Base-by-base conservation (phyloP, 345 rosid genomes). In the Limnanthes douglasii region DNA sequence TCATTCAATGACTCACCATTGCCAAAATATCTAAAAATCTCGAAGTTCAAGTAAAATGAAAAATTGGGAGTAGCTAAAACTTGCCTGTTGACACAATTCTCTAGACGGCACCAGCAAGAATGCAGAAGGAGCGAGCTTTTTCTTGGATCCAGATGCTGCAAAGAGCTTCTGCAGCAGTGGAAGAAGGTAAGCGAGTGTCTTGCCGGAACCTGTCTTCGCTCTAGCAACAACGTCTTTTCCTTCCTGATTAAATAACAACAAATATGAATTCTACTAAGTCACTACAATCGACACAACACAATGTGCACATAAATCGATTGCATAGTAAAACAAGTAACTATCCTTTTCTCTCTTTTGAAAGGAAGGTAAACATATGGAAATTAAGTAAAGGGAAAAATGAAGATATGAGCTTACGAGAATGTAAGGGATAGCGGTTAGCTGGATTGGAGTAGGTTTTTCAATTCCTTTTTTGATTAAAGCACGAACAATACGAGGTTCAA, bases 201-300 rank as follows among this genome's bases (percentile, higher is more conserved):
- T 88, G 6, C 97, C 95, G 0, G 86, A 83, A 3, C 95, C 95
- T 0, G 93, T 88, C 57, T 85, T 83, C 1, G 95, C 97, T 39
- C 68, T 61, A 11, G 92, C 97, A 43, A 83, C 83, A 38, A 83
- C 90, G 47, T 88, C 97, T 45, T 88, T 83, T 3, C 95, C 97
- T 66, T 72, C 77, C 95, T 79, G 43, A 6, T 2, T 30, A 2
- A 20, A 31, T 18, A 31, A 3, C 31, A 8, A 8, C n/a, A 21
- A 19, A 28, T 1, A 11, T 29, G 10, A 23, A 10, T 10, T 4
- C 17, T 2, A 21, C 1, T n/a, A 2, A 31, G 4, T 21, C 3
- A 22, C 4, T n/a, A 9, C 5, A 38, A 38, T 27, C 22, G 26
- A 18, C 17, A 17, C 4, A 44, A 9, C 41, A 4, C 44, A 32